A percentile compares a stretch with the other conserved stretches of the same genome.
Conservation (phyloP, 2,329 filamentous ascomycete genomes). For the Fusarium ambrosium region DNA sequence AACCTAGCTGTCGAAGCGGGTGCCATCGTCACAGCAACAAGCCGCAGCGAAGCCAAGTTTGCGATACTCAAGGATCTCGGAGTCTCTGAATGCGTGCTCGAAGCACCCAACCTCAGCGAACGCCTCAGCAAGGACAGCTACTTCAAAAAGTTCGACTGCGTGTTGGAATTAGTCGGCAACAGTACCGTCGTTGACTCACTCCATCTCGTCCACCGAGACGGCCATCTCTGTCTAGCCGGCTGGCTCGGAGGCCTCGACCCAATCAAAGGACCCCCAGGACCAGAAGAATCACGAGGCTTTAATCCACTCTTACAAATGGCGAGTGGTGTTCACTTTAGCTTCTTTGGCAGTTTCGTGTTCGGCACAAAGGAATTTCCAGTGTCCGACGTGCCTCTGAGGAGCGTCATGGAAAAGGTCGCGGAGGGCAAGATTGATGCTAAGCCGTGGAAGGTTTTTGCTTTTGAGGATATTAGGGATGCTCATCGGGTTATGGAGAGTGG, state of each 20-base stretch:
- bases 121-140: background rate
- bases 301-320: constrained; percentile 61
- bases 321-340: constrained; percentile 60
- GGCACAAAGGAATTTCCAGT: constrained; percentile 52
- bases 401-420: constrained; percentile 55
- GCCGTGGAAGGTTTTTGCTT: constrained; percentile 51
- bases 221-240: background rate
- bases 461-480: constrained; percentile 48
- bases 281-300: constrained; percentile 52
- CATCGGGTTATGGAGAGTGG: background rate
- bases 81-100: background rate
- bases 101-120: constrained; percentile 1
- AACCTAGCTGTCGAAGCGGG: background rate
- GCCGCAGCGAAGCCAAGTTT: background rate
- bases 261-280: background rate
- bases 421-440: constrained; percentile 51
- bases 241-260: constrained; percentile 3
- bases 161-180: background rate
- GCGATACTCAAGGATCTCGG: background rate
- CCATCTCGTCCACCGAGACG: background rate
- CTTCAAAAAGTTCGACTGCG: background rate
- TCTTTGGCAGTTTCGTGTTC: constrained; percentile 58
- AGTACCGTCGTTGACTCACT: background rate
- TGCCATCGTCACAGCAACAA: background rate
- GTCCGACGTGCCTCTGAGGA: constrained; percentile 41